phyloP scores from a whole-genome alignment of 208 protist species.

The Trichomonas tenax region DNA sequence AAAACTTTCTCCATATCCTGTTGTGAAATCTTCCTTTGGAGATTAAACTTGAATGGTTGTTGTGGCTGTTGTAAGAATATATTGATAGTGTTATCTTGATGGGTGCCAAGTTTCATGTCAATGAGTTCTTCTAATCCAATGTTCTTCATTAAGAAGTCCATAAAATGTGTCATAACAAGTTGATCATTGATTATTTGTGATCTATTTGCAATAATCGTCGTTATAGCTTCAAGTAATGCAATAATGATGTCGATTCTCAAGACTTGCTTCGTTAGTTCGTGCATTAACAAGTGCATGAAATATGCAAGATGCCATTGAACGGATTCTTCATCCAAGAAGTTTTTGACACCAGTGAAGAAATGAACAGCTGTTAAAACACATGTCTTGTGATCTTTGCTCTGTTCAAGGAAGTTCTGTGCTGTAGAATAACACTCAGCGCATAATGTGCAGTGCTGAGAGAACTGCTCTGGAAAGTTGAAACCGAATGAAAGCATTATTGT shows the following conservation, averaged over 20 bases:
- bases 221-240: neutral
- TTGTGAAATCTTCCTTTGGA: neutral
- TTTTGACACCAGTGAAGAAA: neutral
- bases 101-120: neutral
- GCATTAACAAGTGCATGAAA: neutral
- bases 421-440: neutral
- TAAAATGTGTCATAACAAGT: neutral
- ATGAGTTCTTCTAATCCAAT: neutral
- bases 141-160: neutral
- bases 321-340: neutral
- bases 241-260: neutral
- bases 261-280: neutral
- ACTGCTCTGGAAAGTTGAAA: neutral
- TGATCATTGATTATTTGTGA: neutral
- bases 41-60: neutral
- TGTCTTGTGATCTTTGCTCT: neutral
- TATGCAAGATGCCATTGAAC: neutral
- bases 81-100: neutral
- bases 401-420: neutral
- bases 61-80: neutral
- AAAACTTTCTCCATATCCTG: neutral
- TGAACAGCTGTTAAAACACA: neutral
- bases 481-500: neutral
- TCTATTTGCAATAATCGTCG: neutral
- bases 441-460: neutral